Percentiles rank a stretch among this genome's conserved stretches.
phyloP scores from a whole-genome alignment of 2,329 filamentous ascomycete species.

The Epichloe typhina region DNA sequence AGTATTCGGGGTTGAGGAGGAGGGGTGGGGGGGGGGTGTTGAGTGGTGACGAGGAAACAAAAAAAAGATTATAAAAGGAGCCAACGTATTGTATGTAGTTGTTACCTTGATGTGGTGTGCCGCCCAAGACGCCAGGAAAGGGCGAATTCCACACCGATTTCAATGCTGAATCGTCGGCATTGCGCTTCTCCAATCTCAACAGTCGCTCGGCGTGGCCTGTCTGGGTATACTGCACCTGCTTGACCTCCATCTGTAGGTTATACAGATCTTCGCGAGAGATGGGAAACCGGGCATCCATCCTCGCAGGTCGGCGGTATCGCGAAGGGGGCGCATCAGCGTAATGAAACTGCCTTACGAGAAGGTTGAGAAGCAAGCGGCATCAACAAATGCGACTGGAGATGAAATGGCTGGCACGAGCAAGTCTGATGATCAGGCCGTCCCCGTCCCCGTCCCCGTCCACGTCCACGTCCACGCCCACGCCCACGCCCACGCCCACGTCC shows the following conservation, averaged over 20 bases:
- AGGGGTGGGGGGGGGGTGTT: too few relatives aligned
- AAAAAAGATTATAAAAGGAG: neutral
- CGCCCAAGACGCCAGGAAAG: conserved; percentile 73
- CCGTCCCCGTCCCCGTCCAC: too few relatives aligned
- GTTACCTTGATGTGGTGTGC: conserved; percentile 78
- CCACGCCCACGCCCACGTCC: too few relatives aligned
- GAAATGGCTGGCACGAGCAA: too few relatives aligned
- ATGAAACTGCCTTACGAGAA: neutral
- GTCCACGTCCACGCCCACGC: rapidly evolving
- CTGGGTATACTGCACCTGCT: conserved; percentile 52
- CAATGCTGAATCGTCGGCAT: conserved; percentile 52
- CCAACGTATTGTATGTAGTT: conserved; percentile 1
- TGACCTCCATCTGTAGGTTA: conserved; percentile 57
- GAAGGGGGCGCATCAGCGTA: neutral
- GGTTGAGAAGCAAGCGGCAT: neutral
- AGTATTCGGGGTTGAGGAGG: neutral
- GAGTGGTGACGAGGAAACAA: neutral
- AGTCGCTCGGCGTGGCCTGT: conserved; percentile 49
- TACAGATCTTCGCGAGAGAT: conserved; percentile 51
- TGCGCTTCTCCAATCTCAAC: conserved; percentile 49
- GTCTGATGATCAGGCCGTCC: too few relatives aligned
- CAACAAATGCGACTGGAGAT: neutral
- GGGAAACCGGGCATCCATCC: conserved; percentile 52
- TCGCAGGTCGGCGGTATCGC: conserved; percentile 11
- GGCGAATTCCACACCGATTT: conserved; percentile 92